Conservation (phyloP, 2,329 filamentous ascomycete genomes). For the Coccinonectria pachysandricola region DNA sequence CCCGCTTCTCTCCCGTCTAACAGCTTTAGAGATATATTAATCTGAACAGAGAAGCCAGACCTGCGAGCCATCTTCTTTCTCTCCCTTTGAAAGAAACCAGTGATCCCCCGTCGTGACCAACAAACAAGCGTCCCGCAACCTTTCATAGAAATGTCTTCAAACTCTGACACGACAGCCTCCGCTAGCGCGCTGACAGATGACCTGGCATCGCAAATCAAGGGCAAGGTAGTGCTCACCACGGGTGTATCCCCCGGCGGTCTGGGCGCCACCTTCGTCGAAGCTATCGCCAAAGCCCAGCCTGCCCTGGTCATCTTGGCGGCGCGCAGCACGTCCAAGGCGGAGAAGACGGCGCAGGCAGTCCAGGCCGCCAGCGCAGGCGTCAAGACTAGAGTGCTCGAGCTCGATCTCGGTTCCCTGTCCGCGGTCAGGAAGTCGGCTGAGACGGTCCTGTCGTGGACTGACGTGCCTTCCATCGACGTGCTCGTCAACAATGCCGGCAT, state of each 20-base stretch:
- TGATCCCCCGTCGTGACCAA: too few relatives aligned
- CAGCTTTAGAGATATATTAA: too few relatives aligned
- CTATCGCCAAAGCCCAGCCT: conserved; percentile 30
- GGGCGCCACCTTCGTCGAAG: conserved; percentile 26
- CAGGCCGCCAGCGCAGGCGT: conserved; percentile 21
- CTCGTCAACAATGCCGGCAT: conserved; percentile 34
- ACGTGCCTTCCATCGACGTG: conserved; percentile 27
- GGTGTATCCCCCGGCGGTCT: conserved; percentile 31
- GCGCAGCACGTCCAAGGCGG: conserved; percentile 30
- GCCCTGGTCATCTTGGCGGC: conserved; percentile 34
- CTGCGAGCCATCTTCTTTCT: too few relatives aligned
- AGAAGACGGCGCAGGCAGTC: conserved; percentile 28
- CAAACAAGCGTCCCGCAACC: too few relatives aligned
- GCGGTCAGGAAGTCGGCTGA: conserved; percentile 29
- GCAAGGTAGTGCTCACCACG: conserved; percentile 31
- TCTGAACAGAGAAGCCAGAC: too few relatives aligned
- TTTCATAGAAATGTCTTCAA: too few relatives aligned
- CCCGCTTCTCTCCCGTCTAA: too few relatives aligned
- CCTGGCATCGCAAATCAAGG: too few relatives aligned
- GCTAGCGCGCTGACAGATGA: too few relatives aligned
- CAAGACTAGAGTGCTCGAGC: conserved; percentile 22
- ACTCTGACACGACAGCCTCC: too few relatives aligned
- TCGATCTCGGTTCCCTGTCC: conserved; percentile 31
- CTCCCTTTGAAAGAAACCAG: too few relatives aligned
- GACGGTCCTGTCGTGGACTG: conserved; percentile 22